Base-by-base conservation (phyloP, 225 moss, liverwort and hornwort genomes). In the Climacium dendroides region DNA sequence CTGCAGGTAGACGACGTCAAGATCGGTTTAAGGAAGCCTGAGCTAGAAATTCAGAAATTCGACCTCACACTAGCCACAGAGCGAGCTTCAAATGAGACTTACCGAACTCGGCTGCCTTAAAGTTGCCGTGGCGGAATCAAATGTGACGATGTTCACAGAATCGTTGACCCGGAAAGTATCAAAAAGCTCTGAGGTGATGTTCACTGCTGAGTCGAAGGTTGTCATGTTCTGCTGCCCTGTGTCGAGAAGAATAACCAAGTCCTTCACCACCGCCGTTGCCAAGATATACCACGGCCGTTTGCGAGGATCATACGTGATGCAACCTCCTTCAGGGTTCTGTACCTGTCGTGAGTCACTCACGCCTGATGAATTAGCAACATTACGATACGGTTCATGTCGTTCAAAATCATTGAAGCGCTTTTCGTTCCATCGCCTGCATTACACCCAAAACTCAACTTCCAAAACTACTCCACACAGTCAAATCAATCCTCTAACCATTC, bases 231-330 rank as follows among this genome's bases (percentile, higher is more conserved):
- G 85, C 79, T 91, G 91, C 32, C 91, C 93, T 30, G 87, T 85
- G 89, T 93, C 93, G 45, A 93, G 82, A 59, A 93, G 91, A 63
- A 93, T 19, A 19, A 93, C 93, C 80, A 93, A 63, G 85, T 93
- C 93, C 90, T 93, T 93, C 82, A 89, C 89, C 79, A 93, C 93
- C 30, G 93, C 88, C 60, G 93, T 93, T 82, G 93, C 91, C 87
- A 90, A 74, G 39, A 93, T 91, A 39, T 93, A 93, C 93, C 93
- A 93, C 13, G 91, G 91, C 39, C 93, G 82, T 83, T 93, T 93
- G 63, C 93, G 91, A 64, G 93, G 90, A 87, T 93, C 93, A 43
- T 87, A 93, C 18, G 87, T 78, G 65, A 87, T 52, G 87, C 93
- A 93, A 43, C 91, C 91, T 63, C 11, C 50, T 3, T 64, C 13